These are phyloP conservation scores for Anisodus tanguticus DNA, from an alignment of 257 asterid genomes.

Conservation along the genomic window DNA sequence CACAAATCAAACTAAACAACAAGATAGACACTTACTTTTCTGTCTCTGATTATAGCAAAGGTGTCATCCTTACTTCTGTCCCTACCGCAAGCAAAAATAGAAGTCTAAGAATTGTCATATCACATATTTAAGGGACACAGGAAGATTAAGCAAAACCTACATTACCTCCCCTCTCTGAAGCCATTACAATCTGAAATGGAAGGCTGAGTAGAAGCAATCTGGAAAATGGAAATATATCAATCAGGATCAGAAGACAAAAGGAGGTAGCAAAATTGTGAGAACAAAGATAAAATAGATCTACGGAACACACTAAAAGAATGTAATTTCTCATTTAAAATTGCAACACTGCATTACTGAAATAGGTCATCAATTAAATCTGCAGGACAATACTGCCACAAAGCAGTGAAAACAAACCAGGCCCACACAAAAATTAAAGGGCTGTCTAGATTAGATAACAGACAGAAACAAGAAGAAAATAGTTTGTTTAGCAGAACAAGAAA, in stretches of 20 bases:
- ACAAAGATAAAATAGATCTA: not conserved
- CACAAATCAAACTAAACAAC: not conserved
- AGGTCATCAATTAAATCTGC: conserved; percentile 19
- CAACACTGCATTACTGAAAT: not conserved
- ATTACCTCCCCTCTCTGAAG: conserved; percentile 64
- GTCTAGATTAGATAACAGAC: conserved; percentile 7
- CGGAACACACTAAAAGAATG: not conserved
- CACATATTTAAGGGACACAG: not conserved
- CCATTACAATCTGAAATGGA: conserved; percentile 59
- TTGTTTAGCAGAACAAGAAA: not conserved
- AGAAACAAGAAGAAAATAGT: not conserved
- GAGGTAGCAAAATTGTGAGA: not conserved
- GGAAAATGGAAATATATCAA: conserved; percentile 29
- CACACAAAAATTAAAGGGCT: not conserved
- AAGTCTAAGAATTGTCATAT: conserved; percentile 30
- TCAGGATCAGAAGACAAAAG: not conserved
- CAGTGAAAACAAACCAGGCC: not conserved
- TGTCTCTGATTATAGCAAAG: conserved; percentile 58
- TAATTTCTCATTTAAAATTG: not conserved
- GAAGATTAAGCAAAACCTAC: conserved; percentile 16
- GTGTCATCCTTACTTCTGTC: conserved; percentile 66
- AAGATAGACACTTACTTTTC: conserved; percentile 58
- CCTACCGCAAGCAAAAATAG: conserved; percentile 41
- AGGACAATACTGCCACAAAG: not conserved
- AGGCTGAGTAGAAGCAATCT: conserved; percentile 53